phyloP scores from a whole-genome alignment of 2,329 filamentous ascomycete species.

The Aspergillus costaricaensis region DNA sequence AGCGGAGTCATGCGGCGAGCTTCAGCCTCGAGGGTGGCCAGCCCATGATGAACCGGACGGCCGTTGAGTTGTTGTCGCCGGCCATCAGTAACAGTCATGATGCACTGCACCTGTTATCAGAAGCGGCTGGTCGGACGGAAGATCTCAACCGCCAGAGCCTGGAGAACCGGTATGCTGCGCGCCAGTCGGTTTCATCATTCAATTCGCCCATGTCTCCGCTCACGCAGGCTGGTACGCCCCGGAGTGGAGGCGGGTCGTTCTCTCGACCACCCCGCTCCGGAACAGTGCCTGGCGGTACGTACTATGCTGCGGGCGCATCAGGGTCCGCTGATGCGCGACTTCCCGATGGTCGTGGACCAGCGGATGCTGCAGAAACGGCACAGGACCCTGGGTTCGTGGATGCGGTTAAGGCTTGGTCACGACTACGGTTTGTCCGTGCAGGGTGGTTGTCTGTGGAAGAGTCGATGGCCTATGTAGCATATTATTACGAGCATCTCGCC shows the following conservation, averaged over 20 bases:
- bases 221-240: constrained; percentile 37
- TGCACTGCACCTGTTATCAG: constrained; percentile 86
- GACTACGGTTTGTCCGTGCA: constrained; percentile 91
- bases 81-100: constrained; percentile 91
- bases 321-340: constrained; percentile 31
- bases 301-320: constrained; percentile 43
- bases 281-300: constrained; percentile 54
- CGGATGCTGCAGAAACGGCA: constrained; percentile 29
- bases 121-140: constrained; percentile 65
- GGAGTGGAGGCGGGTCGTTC: constrained; percentile 38
- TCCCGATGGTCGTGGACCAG: constrained; percentile 28
- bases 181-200: constrained; percentile 43
- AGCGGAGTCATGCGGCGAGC: constrained; percentile 25
- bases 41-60: constrained; percentile 61
- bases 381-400: constrained; percentile 52
- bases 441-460: constrained; percentile 96
- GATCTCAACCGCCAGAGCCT: constrained; percentile 52
- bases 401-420: constrained; percentile 82
- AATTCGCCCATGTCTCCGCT: constrained; percentile 41
- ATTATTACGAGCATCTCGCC: constrained; percentile 90
- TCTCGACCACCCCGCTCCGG: constrained; percentile 42
- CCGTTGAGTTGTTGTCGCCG: constrained; percentile 59
- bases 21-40: constrained; percentile 54
- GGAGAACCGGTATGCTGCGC: constrained; percentile 47
- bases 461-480: constrained; percentile 90